Conservation (phyloP, 176 grass and related monocot genomes). For the Oryza coarctata region DNA sequence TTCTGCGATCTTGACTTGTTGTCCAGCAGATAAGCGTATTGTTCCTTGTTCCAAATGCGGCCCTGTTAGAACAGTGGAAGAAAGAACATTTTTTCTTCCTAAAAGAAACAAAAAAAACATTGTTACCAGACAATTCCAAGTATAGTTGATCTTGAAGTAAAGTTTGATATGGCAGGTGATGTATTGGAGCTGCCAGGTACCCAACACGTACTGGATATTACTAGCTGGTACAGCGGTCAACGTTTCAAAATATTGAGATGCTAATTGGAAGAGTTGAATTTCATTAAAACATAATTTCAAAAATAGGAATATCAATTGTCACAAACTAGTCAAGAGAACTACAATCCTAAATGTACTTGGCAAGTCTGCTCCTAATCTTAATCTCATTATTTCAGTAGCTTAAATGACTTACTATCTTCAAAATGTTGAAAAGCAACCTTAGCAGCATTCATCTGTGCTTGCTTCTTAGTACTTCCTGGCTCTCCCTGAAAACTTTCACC, state of each 20-base stretch:
- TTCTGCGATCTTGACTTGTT: constrained; percentile 7
- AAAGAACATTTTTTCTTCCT: constrained; percentile 27
- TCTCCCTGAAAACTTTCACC: constrained; percentile 55
- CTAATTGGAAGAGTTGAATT: not conserved
- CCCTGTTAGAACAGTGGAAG: constrained; percentile 13
- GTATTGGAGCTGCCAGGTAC: not conserved
- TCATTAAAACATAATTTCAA: constrained; percentile 2
- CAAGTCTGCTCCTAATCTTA: constrained; percentile 11
- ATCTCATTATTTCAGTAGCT: constrained; percentile 17
- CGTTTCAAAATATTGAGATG: not conserved
- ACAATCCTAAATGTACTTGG: not conserved
- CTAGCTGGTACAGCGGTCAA: not conserved
- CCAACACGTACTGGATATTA: not conserved
- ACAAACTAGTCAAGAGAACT: not conserved
- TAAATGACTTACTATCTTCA: constrained; percentile 56
- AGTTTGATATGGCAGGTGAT: not conserved
- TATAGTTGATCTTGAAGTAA: not conserved
- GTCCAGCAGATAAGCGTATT: not conserved
- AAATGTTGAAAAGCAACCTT: constrained; percentile 59
- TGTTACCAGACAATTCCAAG: not conserved
- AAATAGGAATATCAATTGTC: not conserved
- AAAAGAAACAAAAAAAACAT: not conserved
- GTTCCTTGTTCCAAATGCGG: constrained; percentile 28
- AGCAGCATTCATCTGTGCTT: constrained; percentile 66
- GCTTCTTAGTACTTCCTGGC: constrained; percentile 61